Conservation (phyloP, 2,329 filamentous ascomycete genomes). For the Colletotrichum aenigma region DNA sequence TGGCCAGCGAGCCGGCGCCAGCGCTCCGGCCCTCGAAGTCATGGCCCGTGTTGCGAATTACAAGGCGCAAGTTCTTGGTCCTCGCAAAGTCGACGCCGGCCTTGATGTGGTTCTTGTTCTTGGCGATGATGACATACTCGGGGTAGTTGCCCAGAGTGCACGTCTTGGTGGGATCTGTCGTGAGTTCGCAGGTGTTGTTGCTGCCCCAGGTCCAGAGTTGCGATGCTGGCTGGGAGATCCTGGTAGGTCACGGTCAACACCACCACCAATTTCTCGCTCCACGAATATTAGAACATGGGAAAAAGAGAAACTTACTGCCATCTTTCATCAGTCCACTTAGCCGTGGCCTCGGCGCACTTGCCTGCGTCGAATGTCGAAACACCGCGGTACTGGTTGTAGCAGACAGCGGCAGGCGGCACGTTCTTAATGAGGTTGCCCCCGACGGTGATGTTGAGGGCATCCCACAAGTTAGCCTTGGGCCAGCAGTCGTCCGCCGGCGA, state of each 20-base stretch:
- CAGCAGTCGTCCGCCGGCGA: constrained; percentile 55
- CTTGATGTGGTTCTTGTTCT: constrained; percentile 26
- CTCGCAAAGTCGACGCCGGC: constrained; percentile 34
- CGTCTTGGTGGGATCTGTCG: constrained; percentile 31
- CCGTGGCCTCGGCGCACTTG: constrained; percentile 33
- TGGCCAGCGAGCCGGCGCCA: constrained; percentile 60
- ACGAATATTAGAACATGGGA: rapidly evolving
- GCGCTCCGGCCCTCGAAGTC: constrained; percentile 64
- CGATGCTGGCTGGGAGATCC: constrained; percentile 31
- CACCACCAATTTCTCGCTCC: background rate
- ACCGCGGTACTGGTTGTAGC: constrained; percentile 35
- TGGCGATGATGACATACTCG: constrained; percentile 33
- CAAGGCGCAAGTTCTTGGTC: constrained; percentile 51
- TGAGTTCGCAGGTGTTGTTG: constrained; percentile 44
- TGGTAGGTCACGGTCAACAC: constrained; percentile 17
- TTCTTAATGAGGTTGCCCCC: constrained; percentile 51
- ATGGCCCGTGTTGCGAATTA: constrained; percentile 63
- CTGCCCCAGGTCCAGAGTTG: constrained; percentile 46
- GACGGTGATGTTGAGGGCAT: constrained; percentile 49
- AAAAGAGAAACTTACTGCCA: constrained; percentile 37
- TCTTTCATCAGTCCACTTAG: constrained; percentile 35
- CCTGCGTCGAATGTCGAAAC: constrained; percentile 39
- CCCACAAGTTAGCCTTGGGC: constrained; percentile 48
- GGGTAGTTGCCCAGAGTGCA: constrained; percentile 45
- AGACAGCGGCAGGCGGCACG: constrained; percentile 49